Percentiles rank a stretch among this genome's conserved stretches.
phyloP scores from a whole-genome alignment of 106 monocot species.

The Platanthera guangdongensis region DNA sequence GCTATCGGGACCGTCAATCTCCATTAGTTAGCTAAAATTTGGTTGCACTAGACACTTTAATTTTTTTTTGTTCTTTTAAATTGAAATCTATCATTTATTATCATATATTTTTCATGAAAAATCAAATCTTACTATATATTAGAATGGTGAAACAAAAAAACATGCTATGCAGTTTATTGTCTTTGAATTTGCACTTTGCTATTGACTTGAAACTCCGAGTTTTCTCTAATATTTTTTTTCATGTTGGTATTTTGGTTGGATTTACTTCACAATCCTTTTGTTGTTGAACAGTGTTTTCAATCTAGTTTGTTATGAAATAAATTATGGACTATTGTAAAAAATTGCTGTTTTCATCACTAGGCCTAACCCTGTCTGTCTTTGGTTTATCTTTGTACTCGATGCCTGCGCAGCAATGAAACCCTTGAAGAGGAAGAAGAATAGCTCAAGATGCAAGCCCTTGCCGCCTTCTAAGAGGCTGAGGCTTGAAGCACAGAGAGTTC shows the following conservation, averaged over 20 bases:
- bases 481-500: conserved; percentile 83
- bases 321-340: not conserved
- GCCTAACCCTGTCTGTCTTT: not conserved
- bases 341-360: not conserved
- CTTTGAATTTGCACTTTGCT: not conserved
- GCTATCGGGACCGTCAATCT: no score
- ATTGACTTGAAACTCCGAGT: not conserved
- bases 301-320: not conserved
- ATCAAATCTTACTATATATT: no score
- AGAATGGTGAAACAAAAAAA: no score
- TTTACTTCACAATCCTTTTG: not conserved
- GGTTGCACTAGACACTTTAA: not conserved
- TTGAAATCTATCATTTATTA: not conserved
- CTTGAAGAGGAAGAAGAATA: conserved; percentile 59
- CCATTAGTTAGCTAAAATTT: no score
- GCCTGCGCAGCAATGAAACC: conserved; percentile 42
- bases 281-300: not conserved
- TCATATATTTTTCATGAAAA: not conserved
- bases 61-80: not conserved
- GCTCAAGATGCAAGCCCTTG: conserved; percentile 50
- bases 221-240: not conserved
- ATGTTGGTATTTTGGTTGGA: not conserved
- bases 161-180: not conserved
- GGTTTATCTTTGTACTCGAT: not conserved
- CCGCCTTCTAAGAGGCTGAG: conserved; percentile 91